Base-by-base conservation (phyloP, 73 alveolate genomes). In the Uronychia binucleata region DNA sequence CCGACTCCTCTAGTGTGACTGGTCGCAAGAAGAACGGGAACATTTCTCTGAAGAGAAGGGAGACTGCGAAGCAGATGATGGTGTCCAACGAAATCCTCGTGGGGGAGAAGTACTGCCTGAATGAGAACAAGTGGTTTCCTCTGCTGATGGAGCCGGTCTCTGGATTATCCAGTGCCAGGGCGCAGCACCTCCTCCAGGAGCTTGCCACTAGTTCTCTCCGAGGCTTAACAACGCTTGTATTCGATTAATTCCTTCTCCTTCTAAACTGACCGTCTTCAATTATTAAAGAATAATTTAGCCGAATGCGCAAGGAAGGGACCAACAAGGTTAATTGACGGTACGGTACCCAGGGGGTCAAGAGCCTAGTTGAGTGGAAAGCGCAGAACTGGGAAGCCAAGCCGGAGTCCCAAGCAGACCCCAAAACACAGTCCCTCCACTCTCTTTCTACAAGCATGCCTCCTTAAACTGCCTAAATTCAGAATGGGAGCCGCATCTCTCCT, bases 51-150 rank as follows among this genome's bases (percentile, higher is more conserved):
- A 5, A 46, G 67, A 46, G 67, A 46, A 46, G 67, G 19, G 67
- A 46, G 19, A 46, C 67, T 46, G 67, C 67, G 67, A 46, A 46
- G 19, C 19, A 46, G 19, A 46, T 19, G 19, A 46, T 46, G 67
- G 67, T 19, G 5, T 11, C 67, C 67, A 46, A 46, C 67, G 67
- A 46, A 19, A 46, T 19, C 26, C 29, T 13, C 27, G 27, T 26
- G 5, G 82, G 91, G 0, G 91, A 85, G 81, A 85, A 85, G 81
- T 85, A 77, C 31, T 30, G 79, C 0, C 57, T 85, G 30, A 85
- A 81, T 30, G 91, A 85, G 31, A 85, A 85, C 58, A 85, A 57
- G 67, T 85, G 91, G 91, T 19, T 46, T 46, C 67, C 67, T 19
- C 67, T 46, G 5, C 67, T 46, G 67, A 46, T 46, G 5, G 67